Percentiles rank a stretch among this genome's conserved stretches.
Conservation (phyloP, 2,329 filamentous ascomycete species). For the Ophiostoma perfectum region DNA sequence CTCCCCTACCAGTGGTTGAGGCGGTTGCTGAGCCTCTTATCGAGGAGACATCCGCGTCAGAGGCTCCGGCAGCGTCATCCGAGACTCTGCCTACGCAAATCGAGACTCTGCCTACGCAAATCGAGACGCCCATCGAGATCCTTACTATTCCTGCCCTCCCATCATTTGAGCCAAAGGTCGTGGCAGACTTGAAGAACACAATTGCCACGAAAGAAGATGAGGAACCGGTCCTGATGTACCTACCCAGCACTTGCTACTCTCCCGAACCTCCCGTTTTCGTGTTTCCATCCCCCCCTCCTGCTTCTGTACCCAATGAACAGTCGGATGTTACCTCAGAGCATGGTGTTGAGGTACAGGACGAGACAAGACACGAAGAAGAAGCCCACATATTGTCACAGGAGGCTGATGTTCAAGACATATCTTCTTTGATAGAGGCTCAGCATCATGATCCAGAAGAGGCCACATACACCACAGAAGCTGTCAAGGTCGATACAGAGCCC, state of each 20-base stretch:
- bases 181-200: neutral
- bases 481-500: neutral
- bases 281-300: neutral
- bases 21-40: no score
- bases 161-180: constrained; percentile 1
- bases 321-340: neutral
- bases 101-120: neutral
- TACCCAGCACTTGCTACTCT: neutral
- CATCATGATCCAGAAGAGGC: neutral
- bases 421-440: neutral
- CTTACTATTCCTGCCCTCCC: neutral
- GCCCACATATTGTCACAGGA: neutral
- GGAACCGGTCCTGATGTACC: neutral
- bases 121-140: constrained; percentile 2
- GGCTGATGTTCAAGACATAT: no score
- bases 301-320: neutral
- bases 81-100: neutral
- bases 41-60: no score
- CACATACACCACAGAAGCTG: neutral
- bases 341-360: neutral
- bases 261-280: neutral
- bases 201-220: neutral
- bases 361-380: neutral
- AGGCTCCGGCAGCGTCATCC: no score
- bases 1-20: neutral